Conservation (phyloP, 306 rosid genomes). For the Arachis stenosperma region DNA sequence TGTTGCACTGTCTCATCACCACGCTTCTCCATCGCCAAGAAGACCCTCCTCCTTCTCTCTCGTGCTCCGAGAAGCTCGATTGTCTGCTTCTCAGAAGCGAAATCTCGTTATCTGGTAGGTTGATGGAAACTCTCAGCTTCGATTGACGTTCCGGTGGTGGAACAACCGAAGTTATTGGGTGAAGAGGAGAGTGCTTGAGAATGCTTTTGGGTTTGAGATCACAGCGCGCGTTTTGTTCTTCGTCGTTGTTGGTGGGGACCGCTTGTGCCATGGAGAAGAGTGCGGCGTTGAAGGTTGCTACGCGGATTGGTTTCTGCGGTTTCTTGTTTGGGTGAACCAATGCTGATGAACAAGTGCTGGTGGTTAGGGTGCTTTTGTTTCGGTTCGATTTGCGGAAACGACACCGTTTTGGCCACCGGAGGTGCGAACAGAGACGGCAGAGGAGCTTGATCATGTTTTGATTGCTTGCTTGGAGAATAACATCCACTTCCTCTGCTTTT, state of each 20-base stretch:
- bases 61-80: conserved; percentile 57
- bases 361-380: conserved; percentile 10
- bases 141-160: conserved; percentile 44
- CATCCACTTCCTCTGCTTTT: no score
- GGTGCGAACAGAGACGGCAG: conserved; percentile 57
- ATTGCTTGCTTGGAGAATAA: no score
- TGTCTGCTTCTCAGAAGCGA: conserved; percentile 58
- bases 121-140: conserved; percentile 68
- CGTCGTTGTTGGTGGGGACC: conserved; percentile 44
- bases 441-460: conserved; percentile 55
- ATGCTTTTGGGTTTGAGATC: conserved; percentile 54
- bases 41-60: conserved; percentile 35
- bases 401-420: conserved; percentile 58
- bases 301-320: conserved; percentile 42
- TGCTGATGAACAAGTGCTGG: not conserved
- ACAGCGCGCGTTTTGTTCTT: no score
- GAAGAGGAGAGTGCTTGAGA: conserved; percentile 60
- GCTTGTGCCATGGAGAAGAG: conserved; percentile 81
- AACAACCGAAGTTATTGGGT: conserved; percentile 31
- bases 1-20: conserved; percentile 15
- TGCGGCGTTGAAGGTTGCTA: conserved; percentile 85
- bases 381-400: conserved; percentile 44
- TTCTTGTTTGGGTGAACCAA: conserved; percentile 53
- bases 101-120: conserved; percentile 82
- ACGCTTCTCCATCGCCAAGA: not conserved